Evolutionary conservation across 306 rosid species (phyloP), one percentile per base, ranked within the genome.

Genomic region (Glycine tomentella): DNA sequence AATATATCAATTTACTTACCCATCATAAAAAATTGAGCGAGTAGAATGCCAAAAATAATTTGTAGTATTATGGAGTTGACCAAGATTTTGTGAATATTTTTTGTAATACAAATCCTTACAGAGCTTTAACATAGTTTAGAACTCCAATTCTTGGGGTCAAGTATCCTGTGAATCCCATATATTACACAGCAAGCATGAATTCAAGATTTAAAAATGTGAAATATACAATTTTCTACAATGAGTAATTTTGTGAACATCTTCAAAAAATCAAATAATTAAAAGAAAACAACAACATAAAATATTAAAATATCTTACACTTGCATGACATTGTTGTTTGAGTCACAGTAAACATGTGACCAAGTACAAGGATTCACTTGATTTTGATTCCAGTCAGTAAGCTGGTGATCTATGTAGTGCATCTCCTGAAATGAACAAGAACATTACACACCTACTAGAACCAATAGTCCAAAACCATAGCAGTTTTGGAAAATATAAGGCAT

Each of bases 331-430:
- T 77, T 62, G 81, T 80, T 84, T 38, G 9, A 0, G 73, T 91
- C 90, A 57, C 99, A 96, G 76, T 74, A 78, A 81, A 96, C 92
- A 86, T 82, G 90, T 73, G 97, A 80, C 99, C 99, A 96, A 58
- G 98, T 92, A 87, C 99, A 96, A 42, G 99, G 99, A 73, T 93
- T 92, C 42, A 96, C 99, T 93, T 88, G 96, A 87, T 92, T 87
- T 61, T 57, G 85, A 68, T 90, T 93, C 99, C 99, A 96, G 86
- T 93, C 97, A 72, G 65, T 78, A 83, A 96, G 99, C 85, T 90
- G 94, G 80, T 38, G 36, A 46, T 92, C 90, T 93, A 84, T 46
- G 91, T 48, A 96, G 90, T 9, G 97, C 99, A 82, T 92, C 97
- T 78, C 98, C 99, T 96, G 91, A 75, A 84, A 75, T 76, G 38